Conservation (phyloP, 805 yeast species). For the Ogataea zsoltii region DNA sequence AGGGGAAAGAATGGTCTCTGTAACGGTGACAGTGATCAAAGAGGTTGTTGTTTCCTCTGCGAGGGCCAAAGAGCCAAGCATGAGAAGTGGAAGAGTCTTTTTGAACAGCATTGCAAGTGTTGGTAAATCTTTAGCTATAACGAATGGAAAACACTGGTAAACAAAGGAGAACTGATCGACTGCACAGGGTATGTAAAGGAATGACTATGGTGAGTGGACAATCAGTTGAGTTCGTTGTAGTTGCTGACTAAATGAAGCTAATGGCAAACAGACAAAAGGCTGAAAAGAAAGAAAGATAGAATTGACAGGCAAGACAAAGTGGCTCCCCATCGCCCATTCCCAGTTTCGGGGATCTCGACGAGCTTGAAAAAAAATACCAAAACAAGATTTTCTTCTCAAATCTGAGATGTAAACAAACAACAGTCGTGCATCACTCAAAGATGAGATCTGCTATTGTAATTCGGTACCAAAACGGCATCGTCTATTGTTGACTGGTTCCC, state of each 20-base stretch:
- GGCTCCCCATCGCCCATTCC: background rate
- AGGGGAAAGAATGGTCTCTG: conserved; percentile 48
- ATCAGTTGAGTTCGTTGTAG: conserved; percentile 40
- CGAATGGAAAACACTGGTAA: conserved; percentile 1
- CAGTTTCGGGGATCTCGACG: conserved; percentile 1
- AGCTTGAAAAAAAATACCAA: conserved; percentile 6
- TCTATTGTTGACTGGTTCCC: conserved; percentile 1
- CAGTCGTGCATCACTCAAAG: conserved; percentile 4
- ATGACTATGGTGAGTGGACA: conserved; percentile 37
- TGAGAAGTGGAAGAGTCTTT: conserved; percentile 25
- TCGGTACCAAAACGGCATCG: background rate
- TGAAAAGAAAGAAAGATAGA: conserved; percentile 2
- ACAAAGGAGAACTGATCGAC: conserved; percentile 2
- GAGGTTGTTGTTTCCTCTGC: conserved; percentile 44
- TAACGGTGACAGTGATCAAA: conserved; percentile 45
- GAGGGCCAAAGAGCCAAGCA: conserved; percentile 25
- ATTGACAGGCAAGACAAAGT: background rate
- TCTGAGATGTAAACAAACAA: conserved; percentile 12
- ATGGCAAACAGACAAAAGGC: background rate
- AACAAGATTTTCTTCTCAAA: background rate
- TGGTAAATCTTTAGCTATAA: background rate
- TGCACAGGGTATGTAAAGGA: conserved; percentile 22
- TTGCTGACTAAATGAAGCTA: background rate
- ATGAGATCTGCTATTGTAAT: background rate
- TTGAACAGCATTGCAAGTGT: conserved; percentile 28